Evolutionary conservation across 371 early-diverging fungal genomes (phyloP).

Genomic region (Enteropsectra breve): DNA sequence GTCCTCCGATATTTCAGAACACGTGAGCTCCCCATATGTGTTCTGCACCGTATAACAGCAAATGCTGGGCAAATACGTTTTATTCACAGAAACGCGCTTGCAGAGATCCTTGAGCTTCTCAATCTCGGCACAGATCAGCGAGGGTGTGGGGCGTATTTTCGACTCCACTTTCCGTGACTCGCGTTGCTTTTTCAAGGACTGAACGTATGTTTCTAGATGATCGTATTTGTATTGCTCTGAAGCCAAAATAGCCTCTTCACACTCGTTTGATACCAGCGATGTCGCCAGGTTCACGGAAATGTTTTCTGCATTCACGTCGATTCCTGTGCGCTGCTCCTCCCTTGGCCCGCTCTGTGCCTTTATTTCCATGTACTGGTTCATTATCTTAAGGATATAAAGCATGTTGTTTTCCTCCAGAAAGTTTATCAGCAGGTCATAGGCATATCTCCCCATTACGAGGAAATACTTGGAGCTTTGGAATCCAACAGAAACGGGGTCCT

Average conservation of each 20-base stretch:
- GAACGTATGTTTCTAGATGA: conserved; percentile 68
- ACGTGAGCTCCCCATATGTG: conserved; percentile 65
- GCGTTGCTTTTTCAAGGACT: conserved; percentile 62
- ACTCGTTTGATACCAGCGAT: conserved; percentile 50
- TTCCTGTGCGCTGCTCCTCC: conserved; percentile 48
- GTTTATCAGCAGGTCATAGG: conserved; percentile 77
- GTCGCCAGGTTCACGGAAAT: conserved; percentile 46
- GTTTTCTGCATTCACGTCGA: conserved; percentile 44
- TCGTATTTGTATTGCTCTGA: conserved; percentile 69
- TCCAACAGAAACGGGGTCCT: conserved; percentile 69
- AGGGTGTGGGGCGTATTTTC: conserved; percentile 40
- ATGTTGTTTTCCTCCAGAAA: conserved; percentile 81
- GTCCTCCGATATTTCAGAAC: conserved; percentile 56
- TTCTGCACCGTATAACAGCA: conserved; percentile 94
- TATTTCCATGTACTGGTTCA: conserved; percentile 81
- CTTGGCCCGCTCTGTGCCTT: conserved; percentile 62
- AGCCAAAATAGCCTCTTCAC: conserved; percentile 64
- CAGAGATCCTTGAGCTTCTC: conserved; percentile 70
- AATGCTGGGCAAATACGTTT: conserved; percentile 73
- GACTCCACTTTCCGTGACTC: conserved; percentile 43
- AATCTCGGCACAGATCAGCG: conserved; percentile 56
- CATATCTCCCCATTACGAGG: conserved; percentile 73
- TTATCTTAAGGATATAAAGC: conserved; percentile 73
- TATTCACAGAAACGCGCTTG: conserved; percentile 67
- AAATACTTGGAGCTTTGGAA: conserved; percentile 76